Evolutionary conservation across 176 grass and related monocot species (phyloP).

Genomic region (Musa troglodytarum): DNA sequence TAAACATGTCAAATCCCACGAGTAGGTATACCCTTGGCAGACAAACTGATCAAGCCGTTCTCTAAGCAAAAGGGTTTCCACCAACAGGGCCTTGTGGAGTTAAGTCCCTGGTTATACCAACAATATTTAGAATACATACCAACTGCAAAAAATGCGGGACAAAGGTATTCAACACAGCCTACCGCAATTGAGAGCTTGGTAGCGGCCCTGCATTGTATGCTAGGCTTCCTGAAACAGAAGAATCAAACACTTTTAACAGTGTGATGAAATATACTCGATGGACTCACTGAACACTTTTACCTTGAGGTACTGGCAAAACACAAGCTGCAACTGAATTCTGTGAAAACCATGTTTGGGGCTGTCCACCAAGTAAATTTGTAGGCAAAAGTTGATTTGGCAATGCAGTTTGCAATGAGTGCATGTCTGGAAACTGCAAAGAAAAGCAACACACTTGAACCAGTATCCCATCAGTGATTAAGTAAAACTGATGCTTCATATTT

Average conservation of each 20-base stretch:
- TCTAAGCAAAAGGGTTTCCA: slow-evolving; percentile 80
- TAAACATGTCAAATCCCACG: neutral
- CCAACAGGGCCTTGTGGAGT: slow-evolving; percentile 22
- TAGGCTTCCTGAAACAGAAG: slow-evolving; percentile 36
- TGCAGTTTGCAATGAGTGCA: slow-evolving; percentile 36
- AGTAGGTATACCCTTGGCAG: neutral
- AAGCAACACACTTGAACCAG: too few relatives aligned
- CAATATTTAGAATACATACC: neutral
- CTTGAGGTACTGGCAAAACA: slow-evolving; percentile 35
- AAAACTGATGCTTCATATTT: too few relatives aligned
- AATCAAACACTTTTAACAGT: neutral
- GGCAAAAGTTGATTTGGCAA: slow-evolving; percentile 37
- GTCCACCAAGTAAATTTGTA: slow-evolving; percentile 35
- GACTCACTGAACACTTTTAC: slow-evolving; percentile 29
- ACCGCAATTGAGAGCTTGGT: slow-evolving; percentile 44
- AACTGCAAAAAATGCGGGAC: slow-evolving; percentile 5
- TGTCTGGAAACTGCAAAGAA: slow-evolving; percentile 50
- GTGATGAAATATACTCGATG: neutral
- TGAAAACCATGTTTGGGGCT: slow-evolving; percentile 53
- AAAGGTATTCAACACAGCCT: slow-evolving; percentile 24
- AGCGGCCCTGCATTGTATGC: slow-evolving; percentile 32
- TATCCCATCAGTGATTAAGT: too few relatives aligned
- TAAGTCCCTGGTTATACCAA: slow-evolving; percentile 47
- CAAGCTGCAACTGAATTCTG: slow-evolving; percentile 27
- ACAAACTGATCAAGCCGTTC: neutral